Evolutionary conservation across 2,329 filamentous ascomycete genomes (phyloP), one percentile per base, ranked within the genome.

Genomic region (Phaeosphaeriaceae sp.): DNA sequence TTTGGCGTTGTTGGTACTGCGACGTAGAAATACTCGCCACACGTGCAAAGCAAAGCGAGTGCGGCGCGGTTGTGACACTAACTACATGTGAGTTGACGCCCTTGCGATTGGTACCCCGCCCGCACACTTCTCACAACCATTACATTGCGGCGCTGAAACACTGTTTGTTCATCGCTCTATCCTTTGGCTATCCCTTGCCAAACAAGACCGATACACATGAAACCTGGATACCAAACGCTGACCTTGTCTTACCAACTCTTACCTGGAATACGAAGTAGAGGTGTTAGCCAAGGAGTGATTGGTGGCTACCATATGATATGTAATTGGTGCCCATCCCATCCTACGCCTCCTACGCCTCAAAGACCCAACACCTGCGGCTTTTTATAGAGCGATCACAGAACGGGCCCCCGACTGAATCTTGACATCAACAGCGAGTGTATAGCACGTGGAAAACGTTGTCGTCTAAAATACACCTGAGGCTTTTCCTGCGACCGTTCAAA

Each of bases 41-140:
- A 42, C 28, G 20, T 17, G 13, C 37, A 26, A 23, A 39, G 9
- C 37, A 26, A 26, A 23, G 37, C 16, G 38, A 7, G 16, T 33
- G 40, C n/a, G 40, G 28, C n/a, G 40, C 40, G 16, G 40, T 33
- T 42, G 28, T 42, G 40, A 18, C 17, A 17, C 34, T 37, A 37
- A 16, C 34, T 20, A 16, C 34, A 37, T 37, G 17, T 37, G 28
- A 32, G 34, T 18, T 39, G 32, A 28, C 36, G 36, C 29, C 34
- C 17, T 37, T n/a, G 30, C 30, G 30, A 33, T 33, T n/a, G 30
- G 5, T 33, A 6, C 30, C 12, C 33, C 23, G 21, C 35, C 34
- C 34, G 43, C 43, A 46, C 34, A 46, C 26, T 32, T 32, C 43
- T 40, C 43, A 33, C 23, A 33, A 40, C 37, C 26, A n/a, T 26